Evolutionary conservation across 2,329 filamentous ascomycete species (phyloP), one percentile per base, ranked within the genome.

Genomic region (Monilinia laxa): DNA sequence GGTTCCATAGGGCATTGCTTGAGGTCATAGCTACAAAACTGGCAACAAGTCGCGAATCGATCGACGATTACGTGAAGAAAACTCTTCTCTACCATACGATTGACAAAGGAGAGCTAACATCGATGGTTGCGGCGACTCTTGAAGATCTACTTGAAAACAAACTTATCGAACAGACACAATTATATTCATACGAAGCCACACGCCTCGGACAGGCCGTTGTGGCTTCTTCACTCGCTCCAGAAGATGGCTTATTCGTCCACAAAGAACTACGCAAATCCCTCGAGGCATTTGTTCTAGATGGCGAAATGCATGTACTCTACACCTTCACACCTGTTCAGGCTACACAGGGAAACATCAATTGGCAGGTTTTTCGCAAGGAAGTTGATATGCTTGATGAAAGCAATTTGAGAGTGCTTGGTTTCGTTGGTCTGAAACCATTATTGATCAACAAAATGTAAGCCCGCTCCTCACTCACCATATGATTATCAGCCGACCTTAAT

Each of bases 231-330:
- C 83, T 93, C 47, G 85, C 90, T 62, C 90, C 90, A 0, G 88
- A 91, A 67, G 90, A 93, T 71, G 90, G 90, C 0, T 77, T 91
- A 1, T 93, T 92, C 71, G 83, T 93, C 23, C 81, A 92, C 71
- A 81, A 85, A 56, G 90, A 93, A 76, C 80, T 93, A 58, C 82
- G 82, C 67, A 84, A 84, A 70, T 88, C 90, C 0, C 80, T 93
- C 3, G 81, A 84, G 68, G 88, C 88, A 1, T 93, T 93, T 73
- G 90, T 92, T 16, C 88, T 93, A 85, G 90, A 93, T 73, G 88
- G 89, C 4, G 90, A 93, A 69, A 88, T 93, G 87, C 90, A 93
- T 73, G 84, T 91, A 16, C 83, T 92, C 57, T 93, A 93, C 75
- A 87, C 86, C 49, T 92, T 93, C 70, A 92, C 90, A 0, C 90